phyloP scores from a whole-genome alignment of 2,329 filamentous ascomycete genomes.

The Spiromastix sp. region DNA sequence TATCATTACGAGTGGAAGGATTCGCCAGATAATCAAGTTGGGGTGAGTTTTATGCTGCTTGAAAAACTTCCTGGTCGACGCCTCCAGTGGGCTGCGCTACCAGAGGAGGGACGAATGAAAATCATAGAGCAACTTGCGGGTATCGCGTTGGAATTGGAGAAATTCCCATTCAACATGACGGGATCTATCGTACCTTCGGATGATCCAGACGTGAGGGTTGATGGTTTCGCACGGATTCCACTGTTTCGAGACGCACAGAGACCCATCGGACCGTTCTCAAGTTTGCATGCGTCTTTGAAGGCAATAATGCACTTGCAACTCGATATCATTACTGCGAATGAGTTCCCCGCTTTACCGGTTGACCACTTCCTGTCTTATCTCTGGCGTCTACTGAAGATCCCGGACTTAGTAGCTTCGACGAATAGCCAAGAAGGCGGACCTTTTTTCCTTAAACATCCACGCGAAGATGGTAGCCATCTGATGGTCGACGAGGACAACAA shows the following conservation, averaged over 20 bases:
- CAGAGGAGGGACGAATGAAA: background rate
- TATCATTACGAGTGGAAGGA: conserved; percentile 3
- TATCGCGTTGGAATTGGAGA: conserved; percentile 4
- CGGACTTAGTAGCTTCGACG: background rate
- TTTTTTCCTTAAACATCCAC: conserved; percentile 3
- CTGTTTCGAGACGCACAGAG: conserved; percentile 2
- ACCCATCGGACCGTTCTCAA: conserved; percentile 4
- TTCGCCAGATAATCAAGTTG: background rate
- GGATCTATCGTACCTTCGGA: conserved; percentile 4
- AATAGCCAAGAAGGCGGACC: conserved; percentile 3
- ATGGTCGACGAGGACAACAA: conserved; percentile 4
- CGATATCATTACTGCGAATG: conserved; percentile 3
- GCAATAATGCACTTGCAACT: conserved; percentile 4
- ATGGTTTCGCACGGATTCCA: conserved; percentile 1
- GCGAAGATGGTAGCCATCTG: conserved; percentile 4
- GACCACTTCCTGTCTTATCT: conserved; percentile 5
- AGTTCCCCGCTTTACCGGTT: background rate
- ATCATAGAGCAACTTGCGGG: conserved; percentile 4
- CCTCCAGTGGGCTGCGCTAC: conserved; percentile 2
- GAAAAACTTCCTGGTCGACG: conserved; percentile 2
- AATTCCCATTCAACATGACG: conserved; percentile 3
- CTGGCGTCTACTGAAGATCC: conserved; percentile 3
- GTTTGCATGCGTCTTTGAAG: background rate
- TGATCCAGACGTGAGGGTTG: conserved; percentile 1
- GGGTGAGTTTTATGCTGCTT: conserved; percentile 1